Evolutionary conservation across 352 stramenopile species (phyloP).

Genomic region (Aphanomyces euteiches): DNA sequence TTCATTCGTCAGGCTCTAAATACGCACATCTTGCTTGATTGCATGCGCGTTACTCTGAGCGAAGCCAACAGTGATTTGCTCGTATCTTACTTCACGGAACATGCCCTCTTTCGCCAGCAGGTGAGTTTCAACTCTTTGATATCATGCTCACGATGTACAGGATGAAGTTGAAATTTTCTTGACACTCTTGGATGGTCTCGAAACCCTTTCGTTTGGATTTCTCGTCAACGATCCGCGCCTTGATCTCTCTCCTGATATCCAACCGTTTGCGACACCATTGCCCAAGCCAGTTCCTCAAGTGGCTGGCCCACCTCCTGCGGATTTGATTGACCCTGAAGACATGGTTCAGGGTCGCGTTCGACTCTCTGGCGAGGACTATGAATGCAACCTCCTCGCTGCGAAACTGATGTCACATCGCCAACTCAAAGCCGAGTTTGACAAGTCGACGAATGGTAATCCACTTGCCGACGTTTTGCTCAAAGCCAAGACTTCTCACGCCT

Average conservation of each 20-base stretch:
- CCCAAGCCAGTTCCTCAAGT: conserved; percentile 37
- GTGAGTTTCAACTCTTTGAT: conserved; percentile 3
- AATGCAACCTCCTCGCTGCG: conserved; percentile 60
- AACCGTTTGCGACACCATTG: conserved; percentile 69
- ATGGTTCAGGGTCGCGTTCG: conserved; percentile 72
- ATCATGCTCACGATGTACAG: neutral
- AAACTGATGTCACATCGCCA: conserved; percentile 79
- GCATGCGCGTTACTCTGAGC: conserved; percentile 62
- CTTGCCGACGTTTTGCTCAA: conserved; percentile 66
- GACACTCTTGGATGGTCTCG: conserved; percentile 55
- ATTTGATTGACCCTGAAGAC: conserved; percentile 79
- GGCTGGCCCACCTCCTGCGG: conserved; percentile 36
- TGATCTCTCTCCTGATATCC: conserved; percentile 53
- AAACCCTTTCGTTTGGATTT: conserved; percentile 74
- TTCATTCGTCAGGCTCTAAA: conserved; percentile 81
- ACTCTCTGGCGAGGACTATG: conserved; percentile 59
- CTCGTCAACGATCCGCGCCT: conserved; percentile 70
- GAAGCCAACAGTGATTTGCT: conserved; percentile 75
- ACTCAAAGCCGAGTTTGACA: conserved; percentile 64
- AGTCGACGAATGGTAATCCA: conserved; percentile 65
- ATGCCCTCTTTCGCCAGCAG: conserved; percentile 70
- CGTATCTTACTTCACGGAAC: conserved; percentile 74
- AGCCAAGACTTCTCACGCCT: conserved; percentile 51
- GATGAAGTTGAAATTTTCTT: conserved; percentile 77
- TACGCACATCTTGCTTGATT: conserved; percentile 67